These are phyloP conservation scores for Fusarium continuum DNA, from an alignment of 2,329 filamentous ascomycete genomes.

Conservation along the genomic window DNA sequence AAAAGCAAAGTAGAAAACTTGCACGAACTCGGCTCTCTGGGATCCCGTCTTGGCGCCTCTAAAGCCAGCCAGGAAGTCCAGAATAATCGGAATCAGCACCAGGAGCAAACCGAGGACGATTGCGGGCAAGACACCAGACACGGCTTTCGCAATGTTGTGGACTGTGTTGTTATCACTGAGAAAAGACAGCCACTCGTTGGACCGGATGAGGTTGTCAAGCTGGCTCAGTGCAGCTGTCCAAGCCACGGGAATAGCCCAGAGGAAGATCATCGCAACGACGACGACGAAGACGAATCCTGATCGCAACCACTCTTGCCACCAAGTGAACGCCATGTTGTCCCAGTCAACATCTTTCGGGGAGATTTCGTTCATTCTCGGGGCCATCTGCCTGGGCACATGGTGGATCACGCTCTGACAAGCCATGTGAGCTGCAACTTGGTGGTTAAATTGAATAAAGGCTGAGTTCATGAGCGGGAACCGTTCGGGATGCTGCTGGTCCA, in stretches of 20 bases:
- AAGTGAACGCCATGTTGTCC: slow-evolving; percentile 95
- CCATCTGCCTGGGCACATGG: slow-evolving; percentile 92
- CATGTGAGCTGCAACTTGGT: slow-evolving; percentile 98
- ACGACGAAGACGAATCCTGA: slow-evolving; percentile 70
- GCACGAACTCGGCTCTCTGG: slow-evolving; percentile 81
- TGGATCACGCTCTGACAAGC: slow-evolving; percentile 92
- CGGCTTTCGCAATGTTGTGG: slow-evolving; percentile 67
- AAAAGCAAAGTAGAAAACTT: slow-evolving; percentile 92
- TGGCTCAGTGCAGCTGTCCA: slow-evolving; percentile 87
- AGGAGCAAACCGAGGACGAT: slow-evolving; percentile 79
- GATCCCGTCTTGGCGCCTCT: slow-evolving; percentile 87
- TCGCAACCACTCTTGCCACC: slow-evolving; percentile 90
- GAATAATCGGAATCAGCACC: slow-evolving; percentile 80
- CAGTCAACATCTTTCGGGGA: slow-evolving; percentile 92
- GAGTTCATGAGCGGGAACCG: slow-evolving; percentile 93
- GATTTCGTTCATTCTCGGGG: slow-evolving; percentile 90
- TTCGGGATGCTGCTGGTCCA: slow-evolving; percentile 86
- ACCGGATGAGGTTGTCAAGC: slow-evolving; percentile 72
- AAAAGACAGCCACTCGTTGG: slow-evolving; percentile 75
- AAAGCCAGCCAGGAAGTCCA: slow-evolving; percentile 75
- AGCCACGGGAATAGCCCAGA: slow-evolving; percentile 91
- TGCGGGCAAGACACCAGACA: slow-evolving; percentile 89
- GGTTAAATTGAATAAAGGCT: slow-evolving; percentile 98
- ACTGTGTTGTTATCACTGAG: slow-evolving; percentile 67
- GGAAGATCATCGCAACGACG: slow-evolving; percentile 79